A percentile compares a stretch with the other conserved stretches of the same genome.
phyloP scores from a whole-genome alignment of 2,329 filamentous ascomycete genomes.

The Beauveria scarabaeidicola region DNA sequence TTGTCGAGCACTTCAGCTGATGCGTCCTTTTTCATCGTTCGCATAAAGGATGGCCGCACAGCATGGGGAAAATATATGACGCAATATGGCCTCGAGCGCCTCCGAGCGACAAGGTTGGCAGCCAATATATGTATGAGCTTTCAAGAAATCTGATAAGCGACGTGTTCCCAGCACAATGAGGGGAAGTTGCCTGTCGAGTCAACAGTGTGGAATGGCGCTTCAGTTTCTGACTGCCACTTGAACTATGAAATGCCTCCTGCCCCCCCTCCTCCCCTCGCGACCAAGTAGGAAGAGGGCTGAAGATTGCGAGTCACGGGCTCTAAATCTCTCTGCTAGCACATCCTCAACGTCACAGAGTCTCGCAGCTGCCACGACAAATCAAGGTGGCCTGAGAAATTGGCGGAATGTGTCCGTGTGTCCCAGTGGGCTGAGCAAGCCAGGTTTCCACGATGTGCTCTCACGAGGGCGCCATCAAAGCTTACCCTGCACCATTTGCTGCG shows the following conservation, averaged over 20 bases:
- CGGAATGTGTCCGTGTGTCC: not conserved
- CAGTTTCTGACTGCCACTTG: too few species aligned
- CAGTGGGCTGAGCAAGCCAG: not conserved
- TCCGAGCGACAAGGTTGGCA: not conserved
- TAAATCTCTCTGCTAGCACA: not conserved
- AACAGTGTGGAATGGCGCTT: too few species aligned
- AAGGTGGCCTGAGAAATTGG: not conserved
- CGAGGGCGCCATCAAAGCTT: constrained; percentile 16
- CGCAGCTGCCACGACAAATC: constrained; percentile 12
- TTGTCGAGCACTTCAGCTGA: not conserved
- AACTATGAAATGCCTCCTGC: not conserved
- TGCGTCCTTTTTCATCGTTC: not conserved
- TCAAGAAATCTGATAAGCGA: not conserved
- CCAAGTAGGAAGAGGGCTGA: not conserved
- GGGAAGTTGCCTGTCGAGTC: not conserved
- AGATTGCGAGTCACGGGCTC: not conserved
- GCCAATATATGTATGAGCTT: not conserved
- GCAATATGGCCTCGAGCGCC: not conserved
- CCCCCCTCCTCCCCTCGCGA: not conserved
- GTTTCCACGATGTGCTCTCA: constrained; percentile 8
- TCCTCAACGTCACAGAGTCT: not conserved
- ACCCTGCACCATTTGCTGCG: not conserved
- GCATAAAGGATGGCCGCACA: not conserved
- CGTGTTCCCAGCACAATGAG: not conserved
- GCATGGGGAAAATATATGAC: not conserved